Percentiles rank a stretch among this genome's conserved stretches.
phyloP scores from a whole-genome alignment of 2,329 filamentous ascomycete species.

The Calcarisporium arbuscula region DNA sequence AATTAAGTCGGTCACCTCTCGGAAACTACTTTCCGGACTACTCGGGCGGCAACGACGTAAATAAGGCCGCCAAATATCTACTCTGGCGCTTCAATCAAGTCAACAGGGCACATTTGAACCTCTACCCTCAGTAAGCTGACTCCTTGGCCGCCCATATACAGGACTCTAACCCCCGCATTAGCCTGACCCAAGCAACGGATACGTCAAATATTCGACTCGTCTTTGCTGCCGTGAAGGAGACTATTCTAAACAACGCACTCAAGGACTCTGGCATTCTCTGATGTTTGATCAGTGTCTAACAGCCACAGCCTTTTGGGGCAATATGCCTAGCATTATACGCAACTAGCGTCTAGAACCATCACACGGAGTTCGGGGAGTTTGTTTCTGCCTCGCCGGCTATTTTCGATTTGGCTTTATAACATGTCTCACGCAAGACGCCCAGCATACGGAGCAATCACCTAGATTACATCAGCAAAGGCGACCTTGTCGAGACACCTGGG shows the following conservation, averaged over 20 bases:
- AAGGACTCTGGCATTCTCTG: conserved; percentile 95
- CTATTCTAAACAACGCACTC: conserved; percentile 94
- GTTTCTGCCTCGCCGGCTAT: no score
- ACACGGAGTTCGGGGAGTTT: conserved; percentile 10
- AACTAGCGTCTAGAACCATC: conserved; percentile 17
- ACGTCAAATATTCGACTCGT: conserved; percentile 97
- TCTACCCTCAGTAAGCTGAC: conserved; percentile 84
- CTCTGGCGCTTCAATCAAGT: conserved; percentile 99
- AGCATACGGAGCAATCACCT: no score
- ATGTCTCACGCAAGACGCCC: no score
- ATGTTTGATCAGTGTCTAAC: conserved; percentile 23
- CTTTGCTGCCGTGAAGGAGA: conserved; percentile 97
- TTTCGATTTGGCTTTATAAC: no score
- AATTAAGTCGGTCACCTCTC: conserved; percentile 80
- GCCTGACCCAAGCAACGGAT: conserved; percentile 96
- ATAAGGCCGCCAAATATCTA: conserved; percentile 94
- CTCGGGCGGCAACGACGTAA: conserved; percentile 94
- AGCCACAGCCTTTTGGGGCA: background rate
- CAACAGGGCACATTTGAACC: conserved; percentile 88
- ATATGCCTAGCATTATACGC: conserved; percentile 12
- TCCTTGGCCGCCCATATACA: no score
- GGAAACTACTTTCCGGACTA: conserved; percentile 98
- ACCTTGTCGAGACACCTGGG: no score
- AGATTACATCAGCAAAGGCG: no score
- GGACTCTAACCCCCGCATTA: no score